Percentiles rank a stretch among this genome's conserved stretches.
These are phyloP conservation scores for Pelargonium australe DNA, from an alignment of 441 rosid species.

Conservation along the genomic window DNA sequence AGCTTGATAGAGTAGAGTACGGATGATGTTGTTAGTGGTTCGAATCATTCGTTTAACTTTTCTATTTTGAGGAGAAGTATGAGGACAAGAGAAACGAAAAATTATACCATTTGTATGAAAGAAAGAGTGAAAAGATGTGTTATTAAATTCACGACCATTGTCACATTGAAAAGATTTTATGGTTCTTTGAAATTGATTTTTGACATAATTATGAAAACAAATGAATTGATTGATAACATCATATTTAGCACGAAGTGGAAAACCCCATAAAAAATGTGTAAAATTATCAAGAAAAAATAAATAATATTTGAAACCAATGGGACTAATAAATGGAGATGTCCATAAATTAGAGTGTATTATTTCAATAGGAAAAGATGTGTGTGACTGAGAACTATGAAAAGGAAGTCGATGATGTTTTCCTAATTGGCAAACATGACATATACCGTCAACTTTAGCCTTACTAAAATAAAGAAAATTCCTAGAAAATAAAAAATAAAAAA, in stretches of 20 bases:
- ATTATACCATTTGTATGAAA: conserved; percentile 3
- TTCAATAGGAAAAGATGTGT: neutral
- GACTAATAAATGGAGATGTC: too few relatives aligned
- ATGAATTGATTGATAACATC: conserved; percentile 7
- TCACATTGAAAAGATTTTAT: neutral
- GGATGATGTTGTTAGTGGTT: neutral
- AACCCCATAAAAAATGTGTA: conserved; percentile 1
- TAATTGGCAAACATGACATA: neutral
- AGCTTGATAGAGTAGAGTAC: neutral
- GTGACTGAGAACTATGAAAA: neutral
- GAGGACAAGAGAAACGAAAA: conserved; percentile 9
- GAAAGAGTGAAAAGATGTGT: neutral
- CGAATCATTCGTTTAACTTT: conserved; percentile 1
- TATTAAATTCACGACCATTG: neutral
- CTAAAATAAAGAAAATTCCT: too few relatives aligned
- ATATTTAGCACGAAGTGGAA: neutral
- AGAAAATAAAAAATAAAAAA: neutral
- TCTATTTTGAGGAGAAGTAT: conserved; percentile 17
- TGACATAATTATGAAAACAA: conserved; percentile 2
- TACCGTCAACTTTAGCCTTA: neutral
- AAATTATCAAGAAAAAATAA: neutral
- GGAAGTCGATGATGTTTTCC: neutral
- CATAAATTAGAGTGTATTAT: neutral
- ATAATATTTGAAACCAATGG: neutral
- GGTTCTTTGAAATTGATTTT: neutral